These are phyloP conservation scores for Ganoderma boninense DNA, from an alignment of 1,284 basidiomycete genomes.

Conservation along the genomic window DNA sequence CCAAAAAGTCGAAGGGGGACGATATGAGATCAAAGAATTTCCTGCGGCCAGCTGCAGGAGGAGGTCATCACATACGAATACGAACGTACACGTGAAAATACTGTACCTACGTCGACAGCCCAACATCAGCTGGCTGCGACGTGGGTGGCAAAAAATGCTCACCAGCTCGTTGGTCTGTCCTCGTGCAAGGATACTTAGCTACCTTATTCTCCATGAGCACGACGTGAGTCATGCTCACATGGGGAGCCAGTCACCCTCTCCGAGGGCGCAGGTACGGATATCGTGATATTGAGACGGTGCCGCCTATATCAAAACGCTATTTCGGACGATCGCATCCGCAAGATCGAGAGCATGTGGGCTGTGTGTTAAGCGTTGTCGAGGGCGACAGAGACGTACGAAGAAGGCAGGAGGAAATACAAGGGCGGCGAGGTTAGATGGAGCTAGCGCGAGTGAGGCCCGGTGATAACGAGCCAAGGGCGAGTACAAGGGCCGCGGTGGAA, in stretches of 20 bases:
- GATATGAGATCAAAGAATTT: background rate
- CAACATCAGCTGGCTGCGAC: background rate
- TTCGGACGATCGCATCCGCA: conserved; percentile 1
- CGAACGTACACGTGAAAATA: too few relatives aligned
- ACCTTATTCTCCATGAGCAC: background rate
- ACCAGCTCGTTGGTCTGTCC: background rate
- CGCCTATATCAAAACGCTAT: conserved; percentile 24
- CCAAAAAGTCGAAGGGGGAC: background rate
- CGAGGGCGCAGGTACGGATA: background rate
- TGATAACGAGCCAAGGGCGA: conserved; percentile 8
- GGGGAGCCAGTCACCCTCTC: background rate
- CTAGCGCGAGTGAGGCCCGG: background rate
- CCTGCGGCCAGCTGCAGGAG: background rate
- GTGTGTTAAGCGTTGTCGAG: conserved; percentile 8
- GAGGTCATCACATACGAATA: background rate
- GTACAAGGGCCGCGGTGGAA: conserved; percentile 28
- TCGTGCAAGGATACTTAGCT: background rate
- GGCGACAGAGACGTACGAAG: conserved; percentile 11
- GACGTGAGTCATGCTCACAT: background rate
- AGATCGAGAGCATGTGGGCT: conserved; percentile 6
- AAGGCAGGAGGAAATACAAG: conserved; percentile 23
- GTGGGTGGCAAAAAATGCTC: background rate
- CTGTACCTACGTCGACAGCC: background rate
- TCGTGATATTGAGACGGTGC: conserved; percentile 13
- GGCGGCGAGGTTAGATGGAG: conserved; percentile 22